Percentiles rank a stretch among this genome's conserved stretches.
These are phyloP conservation scores for Piromyces finnis DNA, from an alignment of 192 early-diverging fungal genomes.

Conservation along the genomic window DNA sequence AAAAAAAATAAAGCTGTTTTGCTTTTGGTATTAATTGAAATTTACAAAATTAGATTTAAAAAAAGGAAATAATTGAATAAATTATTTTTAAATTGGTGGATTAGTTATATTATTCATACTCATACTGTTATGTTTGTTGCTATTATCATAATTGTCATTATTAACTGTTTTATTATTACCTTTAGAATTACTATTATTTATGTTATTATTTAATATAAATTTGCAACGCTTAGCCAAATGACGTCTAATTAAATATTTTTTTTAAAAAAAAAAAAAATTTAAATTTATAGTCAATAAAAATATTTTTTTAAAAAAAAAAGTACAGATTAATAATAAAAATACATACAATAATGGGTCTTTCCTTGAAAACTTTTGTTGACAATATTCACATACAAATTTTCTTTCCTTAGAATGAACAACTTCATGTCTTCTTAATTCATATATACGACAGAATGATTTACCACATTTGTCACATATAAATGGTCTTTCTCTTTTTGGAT, in stretches of 20 bases:
- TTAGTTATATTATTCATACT: too few species aligned
- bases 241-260: neutral
- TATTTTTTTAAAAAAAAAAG: too few species aligned
- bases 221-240: neutral
- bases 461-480: constrained; percentile 32
- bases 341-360: constrained; percentile 35
- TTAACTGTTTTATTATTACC: too few species aligned
- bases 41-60: too few species aligned
- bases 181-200: too few species aligned
- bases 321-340: neutral
- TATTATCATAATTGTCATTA: too few species aligned
- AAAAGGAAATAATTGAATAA: too few species aligned
- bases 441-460: constrained; percentile 42
- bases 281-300: too few species aligned
- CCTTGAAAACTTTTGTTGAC: constrained; percentile 34
- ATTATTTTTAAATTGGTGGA: too few species aligned
- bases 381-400: constrained; percentile 28
- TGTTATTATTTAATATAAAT: neutral
- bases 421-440: constrained; percentile 51
- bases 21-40: too few species aligned
- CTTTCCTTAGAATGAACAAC: constrained; percentile 44
- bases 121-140: too few species aligned
- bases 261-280: neutral
- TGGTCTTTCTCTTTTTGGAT: constrained; percentile 39
- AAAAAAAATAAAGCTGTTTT: too few species aligned